Percentiles rank a stretch among this genome's conserved stretches.
These are phyloP conservation scores for Mrakia gelida DNA, from an alignment of 768 basidiomycete species.

Conservation along the genomic window DNA sequence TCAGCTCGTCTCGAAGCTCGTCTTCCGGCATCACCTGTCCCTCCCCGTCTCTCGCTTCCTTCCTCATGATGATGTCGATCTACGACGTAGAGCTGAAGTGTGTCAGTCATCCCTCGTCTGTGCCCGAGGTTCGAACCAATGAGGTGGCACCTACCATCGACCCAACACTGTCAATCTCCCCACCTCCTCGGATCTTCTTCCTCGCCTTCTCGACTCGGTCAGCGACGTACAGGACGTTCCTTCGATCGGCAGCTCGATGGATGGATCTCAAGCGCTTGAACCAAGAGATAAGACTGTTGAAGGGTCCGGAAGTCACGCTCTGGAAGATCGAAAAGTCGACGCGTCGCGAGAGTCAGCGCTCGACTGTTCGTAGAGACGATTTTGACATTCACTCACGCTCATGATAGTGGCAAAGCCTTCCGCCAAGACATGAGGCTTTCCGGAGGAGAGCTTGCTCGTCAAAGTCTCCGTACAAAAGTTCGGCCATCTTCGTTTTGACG, in stretches of 20 bases:
- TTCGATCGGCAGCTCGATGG: background rate
- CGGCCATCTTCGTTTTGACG: too few species aligned
- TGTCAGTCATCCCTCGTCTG: too few species aligned
- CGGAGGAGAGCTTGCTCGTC: too few species aligned
- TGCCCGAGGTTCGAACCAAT: too few species aligned
- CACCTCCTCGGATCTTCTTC: background rate
- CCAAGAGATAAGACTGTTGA: background rate
- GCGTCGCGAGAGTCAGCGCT: too few species aligned
- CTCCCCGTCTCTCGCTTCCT: conserved; percentile 4
- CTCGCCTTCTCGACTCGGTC: background rate
- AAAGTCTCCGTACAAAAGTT: too few species aligned
- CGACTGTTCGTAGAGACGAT: too few species aligned
- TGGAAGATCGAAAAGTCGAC: background rate
- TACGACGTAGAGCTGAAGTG: background rate
- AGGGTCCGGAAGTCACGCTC: background rate
- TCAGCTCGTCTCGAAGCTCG: conserved; percentile 1
- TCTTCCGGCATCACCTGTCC: background rate
- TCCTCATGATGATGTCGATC: conserved; percentile 8
- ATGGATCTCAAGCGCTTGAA: background rate
- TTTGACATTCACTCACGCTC: too few species aligned
- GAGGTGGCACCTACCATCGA: background rate
- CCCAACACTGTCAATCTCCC: background rate
- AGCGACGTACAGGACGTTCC: background rate
- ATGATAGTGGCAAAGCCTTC: too few species aligned
- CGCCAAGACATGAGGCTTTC: too few species aligned